Evolutionary conservation across 352 stramenopile genomes (phyloP).

Genomic region (Phytopythium chamaehyphon): DNA sequence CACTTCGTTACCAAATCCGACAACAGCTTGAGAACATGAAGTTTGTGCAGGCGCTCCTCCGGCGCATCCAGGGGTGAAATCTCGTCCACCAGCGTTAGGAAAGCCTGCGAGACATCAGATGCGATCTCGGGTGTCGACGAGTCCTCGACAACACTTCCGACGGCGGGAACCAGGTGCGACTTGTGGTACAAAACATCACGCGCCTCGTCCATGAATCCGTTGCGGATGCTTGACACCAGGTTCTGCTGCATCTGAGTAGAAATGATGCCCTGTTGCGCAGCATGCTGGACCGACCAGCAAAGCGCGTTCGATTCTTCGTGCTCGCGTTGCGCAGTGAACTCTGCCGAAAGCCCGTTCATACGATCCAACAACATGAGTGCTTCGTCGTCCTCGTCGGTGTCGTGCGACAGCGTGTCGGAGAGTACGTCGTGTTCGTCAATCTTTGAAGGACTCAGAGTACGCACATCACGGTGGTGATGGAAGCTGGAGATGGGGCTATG

Average conservation of each 20-base stretch:
- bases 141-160: constrained; percentile 56
- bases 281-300: constrained; percentile 69
- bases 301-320: constrained; percentile 70
- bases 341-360: constrained; percentile 54
- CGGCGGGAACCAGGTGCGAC: constrained; percentile 67
- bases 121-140: constrained; percentile 30
- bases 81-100: constrained; percentile 48
- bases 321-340: constrained; percentile 65
- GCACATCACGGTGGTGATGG: constrained; percentile 16
- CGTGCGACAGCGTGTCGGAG: constrained; percentile 43
- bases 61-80: constrained; percentile 48
- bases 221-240: constrained; percentile 51
- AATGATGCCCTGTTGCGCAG: constrained; percentile 55
- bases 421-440: constrained; percentile 46
- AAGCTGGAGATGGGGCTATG: constrained; percentile 34
- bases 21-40: constrained; percentile 62
- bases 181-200: constrained; percentile 84
- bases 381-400: constrained; percentile 62
- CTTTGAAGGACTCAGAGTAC: constrained; percentile 4
- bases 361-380: constrained; percentile 61
- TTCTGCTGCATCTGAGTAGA: constrained; percentile 67
- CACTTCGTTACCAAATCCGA: constrained; percentile 71
- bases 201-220: constrained; percentile 56
- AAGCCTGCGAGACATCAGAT: constrained; percentile 29
- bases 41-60: constrained; percentile 54